Evolutionary conservation across 176 grass and related monocot species (phyloP), one percentile per base, ranked within the genome.

Genomic region (Microstegium vimineum): DNA sequence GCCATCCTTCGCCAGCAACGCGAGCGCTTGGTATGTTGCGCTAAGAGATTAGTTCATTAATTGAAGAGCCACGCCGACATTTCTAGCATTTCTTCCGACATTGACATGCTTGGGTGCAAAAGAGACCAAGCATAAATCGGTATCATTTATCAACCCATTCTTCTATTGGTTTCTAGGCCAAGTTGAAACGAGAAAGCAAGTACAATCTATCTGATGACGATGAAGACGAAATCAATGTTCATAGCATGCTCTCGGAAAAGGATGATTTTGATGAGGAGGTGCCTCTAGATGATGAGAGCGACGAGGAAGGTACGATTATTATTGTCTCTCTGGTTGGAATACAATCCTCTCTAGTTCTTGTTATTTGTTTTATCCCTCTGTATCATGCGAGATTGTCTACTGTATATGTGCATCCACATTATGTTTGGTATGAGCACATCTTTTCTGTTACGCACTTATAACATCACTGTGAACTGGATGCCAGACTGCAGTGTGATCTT

Each of bases 201-300:
- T 98, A 86, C 83, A 93, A 95, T 90, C 81, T 98, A 49, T 90
- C 92, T 33, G 92, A 98, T 62, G 90, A 84, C 2, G 95, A 98
- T 69, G 92, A 95, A 23, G 87, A 89, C 10, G 87, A 77, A 22
- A 25, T 69, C 45, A 26, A 57, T 72, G 56, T 65, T 54, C 81
- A 75, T 83, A 75, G 65, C 35, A 66, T 36, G 18, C 75, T 91
- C 14, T 85, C 36, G 2, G 90, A 73, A 46, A 94, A 81, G 69
- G 92, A 95, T 91, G 92, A 98, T 90, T 98, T 98, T 88, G 89
- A 93, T 74, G 95, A 98, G 61, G 91, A 92, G 45, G 64, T 98
- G 51, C 92, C 90, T 80, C 69, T 85, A 35, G 90, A 88, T 76
- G 92, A 88, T 47, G 78, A 83, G 62, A 94, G 86, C 65, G 88